These are phyloP conservation scores for Trametes sp. DNA, from an alignment of 1,284 basidiomycete genomes.

Conservation along the genomic window DNA sequence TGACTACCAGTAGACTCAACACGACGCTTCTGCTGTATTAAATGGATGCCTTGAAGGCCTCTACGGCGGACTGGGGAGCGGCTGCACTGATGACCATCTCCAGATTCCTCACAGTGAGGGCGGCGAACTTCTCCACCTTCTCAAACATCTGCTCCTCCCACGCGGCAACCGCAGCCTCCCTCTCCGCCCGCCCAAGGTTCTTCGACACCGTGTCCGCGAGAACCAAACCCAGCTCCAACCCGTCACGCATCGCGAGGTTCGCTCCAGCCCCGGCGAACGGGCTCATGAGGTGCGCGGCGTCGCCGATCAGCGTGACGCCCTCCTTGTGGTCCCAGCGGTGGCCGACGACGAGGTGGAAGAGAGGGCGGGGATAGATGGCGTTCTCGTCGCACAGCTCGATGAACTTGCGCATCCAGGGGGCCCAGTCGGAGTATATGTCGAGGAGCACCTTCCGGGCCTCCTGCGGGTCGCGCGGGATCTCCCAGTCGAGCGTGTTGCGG, in stretches of 20 bases:
- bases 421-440: conserved; percentile 19
- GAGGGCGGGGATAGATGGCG: conserved; percentile 21
- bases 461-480: conserved; percentile 8
- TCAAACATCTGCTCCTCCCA: conserved; percentile 22
- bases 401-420: conserved; percentile 21
- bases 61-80: conserved; percentile 5
- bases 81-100: conserved; percentile 2
- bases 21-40: too few relatives aligned
- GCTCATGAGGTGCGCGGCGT: conserved; percentile 58
- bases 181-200: neutral
- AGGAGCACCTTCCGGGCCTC: conserved; percentile 17
- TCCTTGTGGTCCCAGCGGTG: conserved; percentile 20
- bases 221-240: conserved; percentile 38
- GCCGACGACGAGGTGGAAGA: conserved; percentile 22
- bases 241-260: conserved; percentile 46
- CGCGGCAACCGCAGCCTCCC: conserved; percentile 10
- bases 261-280: conserved; percentile 55
- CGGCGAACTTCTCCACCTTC: conserved; percentile 13
- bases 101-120: conserved; percentile 8
- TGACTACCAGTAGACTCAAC: too few relatives aligned
- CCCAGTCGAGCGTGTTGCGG: conserved; percentile 7
- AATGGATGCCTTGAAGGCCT: neutral
- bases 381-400: conserved; percentile 19
- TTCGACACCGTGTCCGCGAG: conserved; percentile 8
- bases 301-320: conserved; percentile 45